Percentiles rank a stretch among this genome's conserved stretches.
Conservation (phyloP, 1,284 basidiomycete genomes). For the Irpex sp. region DNA sequence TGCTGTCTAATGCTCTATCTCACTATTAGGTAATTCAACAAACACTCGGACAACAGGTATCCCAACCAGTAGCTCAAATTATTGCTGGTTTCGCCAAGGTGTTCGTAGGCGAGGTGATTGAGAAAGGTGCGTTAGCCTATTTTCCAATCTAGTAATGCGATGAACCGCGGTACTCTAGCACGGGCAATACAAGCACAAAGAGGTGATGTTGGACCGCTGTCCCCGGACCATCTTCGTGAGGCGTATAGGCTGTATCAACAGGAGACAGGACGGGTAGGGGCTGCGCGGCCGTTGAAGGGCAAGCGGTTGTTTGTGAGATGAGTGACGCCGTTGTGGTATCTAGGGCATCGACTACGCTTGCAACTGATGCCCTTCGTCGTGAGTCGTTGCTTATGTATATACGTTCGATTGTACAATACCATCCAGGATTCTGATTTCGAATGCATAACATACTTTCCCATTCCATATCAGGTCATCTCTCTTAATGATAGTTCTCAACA, state of each 20-base stretch:
- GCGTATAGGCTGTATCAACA: constrained; percentile 80
- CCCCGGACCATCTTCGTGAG: constrained; percentile 83
- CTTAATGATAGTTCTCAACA: constrained; percentile 33
- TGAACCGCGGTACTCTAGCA: constrained; percentile 38
- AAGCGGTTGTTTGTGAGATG: constrained; percentile 63
- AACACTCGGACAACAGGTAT: constrained; percentile 76
- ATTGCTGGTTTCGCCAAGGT: constrained; percentile 88
- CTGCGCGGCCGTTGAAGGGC: constrained; percentile 59
- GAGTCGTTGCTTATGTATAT: too few species aligned
- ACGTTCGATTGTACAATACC: too few species aligned
- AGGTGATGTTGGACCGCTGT: constrained; percentile 71
- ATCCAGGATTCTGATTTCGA: too few species aligned
- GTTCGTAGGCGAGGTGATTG: constrained; percentile 89
- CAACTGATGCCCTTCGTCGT: too few species aligned
- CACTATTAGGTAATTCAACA: constrained; percentile 72
- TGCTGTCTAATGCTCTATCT: constrained; percentile 2
- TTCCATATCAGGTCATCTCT: too few species aligned
- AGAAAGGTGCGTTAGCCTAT: constrained; percentile 57
- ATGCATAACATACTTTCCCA: too few species aligned
- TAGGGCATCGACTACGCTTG: too few species aligned
- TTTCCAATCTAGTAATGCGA: not conserved
- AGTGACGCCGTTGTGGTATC: not conserved
- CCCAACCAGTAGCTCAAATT: constrained; percentile 81
- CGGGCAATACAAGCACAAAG: constrained; percentile 70
- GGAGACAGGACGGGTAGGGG: constrained; percentile 74